phyloP scores from a whole-genome alignment of 129 eudicot genomes.

The Oenanthe sinensis region DNA sequence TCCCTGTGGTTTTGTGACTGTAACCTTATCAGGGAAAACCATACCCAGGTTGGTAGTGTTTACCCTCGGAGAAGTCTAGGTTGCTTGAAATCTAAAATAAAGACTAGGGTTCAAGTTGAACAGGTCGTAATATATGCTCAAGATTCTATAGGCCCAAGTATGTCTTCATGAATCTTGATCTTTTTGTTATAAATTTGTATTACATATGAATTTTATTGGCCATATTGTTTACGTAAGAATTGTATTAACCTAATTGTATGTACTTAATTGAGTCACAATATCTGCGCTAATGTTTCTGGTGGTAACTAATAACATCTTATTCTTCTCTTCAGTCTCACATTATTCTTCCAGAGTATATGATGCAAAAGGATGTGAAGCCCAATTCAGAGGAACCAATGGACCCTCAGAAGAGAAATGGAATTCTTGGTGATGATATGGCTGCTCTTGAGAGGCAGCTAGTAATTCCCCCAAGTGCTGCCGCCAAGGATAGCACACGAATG shows the following conservation, averaged over 20 bases:
- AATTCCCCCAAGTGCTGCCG: conserved; percentile 30
- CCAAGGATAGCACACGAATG: conserved; percentile 22
- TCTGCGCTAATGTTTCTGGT: background rate
- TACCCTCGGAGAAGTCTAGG: background rate
- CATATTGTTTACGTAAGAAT: too few species aligned
- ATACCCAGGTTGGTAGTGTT: background rate
- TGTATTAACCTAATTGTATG: background rate
- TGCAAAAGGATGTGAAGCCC: conserved; percentile 61
- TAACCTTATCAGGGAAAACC: background rate
- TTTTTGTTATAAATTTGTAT: background rate
- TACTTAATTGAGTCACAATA: background rate
- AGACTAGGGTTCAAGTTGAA: background rate
- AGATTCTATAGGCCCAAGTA: background rate
- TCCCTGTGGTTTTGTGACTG: background rate
- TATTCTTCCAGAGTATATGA: conserved; percentile 70
- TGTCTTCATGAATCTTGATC: background rate
- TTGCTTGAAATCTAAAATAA: background rate
- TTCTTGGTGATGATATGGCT: conserved; percentile 79
- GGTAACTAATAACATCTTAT: conserved; percentile 1
- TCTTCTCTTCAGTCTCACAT: conserved; percentile 52
- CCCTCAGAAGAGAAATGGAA: conserved; percentile 54
- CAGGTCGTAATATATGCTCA: background rate
- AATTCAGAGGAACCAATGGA: conserved; percentile 61
- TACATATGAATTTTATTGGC: too few species aligned
- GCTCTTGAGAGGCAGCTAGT: conserved; percentile 68